These are phyloP conservation scores for Zymoseptoria pseudotritici DNA, from an alignment of 2,329 filamentous ascomycete genomes.

Conservation along the genomic window DNA sequence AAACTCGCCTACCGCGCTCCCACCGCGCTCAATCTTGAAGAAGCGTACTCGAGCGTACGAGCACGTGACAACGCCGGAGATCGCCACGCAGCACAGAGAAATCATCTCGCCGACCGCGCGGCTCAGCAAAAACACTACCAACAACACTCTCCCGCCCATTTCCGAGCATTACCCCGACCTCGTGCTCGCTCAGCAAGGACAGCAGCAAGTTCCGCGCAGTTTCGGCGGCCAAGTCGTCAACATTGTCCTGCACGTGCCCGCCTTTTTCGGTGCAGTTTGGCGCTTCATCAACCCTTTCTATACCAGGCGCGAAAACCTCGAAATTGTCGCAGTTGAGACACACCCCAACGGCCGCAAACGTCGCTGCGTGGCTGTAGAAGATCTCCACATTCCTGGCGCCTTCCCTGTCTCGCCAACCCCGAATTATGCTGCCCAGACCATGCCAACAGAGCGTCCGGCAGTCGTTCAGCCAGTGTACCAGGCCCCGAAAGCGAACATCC, in stretches of 20 bases:
- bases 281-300: not conserved
- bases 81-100: too few relatives aligned
- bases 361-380: conserved; percentile 11
- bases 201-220: not conserved
- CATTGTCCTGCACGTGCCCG: not conserved
- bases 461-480: not conserved
- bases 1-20: not conserved
- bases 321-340: conserved; percentile 13
- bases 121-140: too few relatives aligned
- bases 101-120: too few relatives aligned
- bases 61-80: not conserved
- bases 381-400: not conserved
- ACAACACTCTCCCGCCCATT: too few relatives aligned
- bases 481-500: not conserved
- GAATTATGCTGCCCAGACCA: not conserved
- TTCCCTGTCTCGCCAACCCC: conserved; percentile 1
- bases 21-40: not conserved
- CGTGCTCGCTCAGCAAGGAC: not conserved
- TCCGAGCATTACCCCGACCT: too few relatives aligned
- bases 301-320: not conserved
- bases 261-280: not conserved
- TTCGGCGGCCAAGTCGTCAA: not conserved
- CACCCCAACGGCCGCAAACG: conserved; percentile 9
- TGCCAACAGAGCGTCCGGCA: conserved; percentile 2
- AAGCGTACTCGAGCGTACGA: not conserved